Percentiles rank a stretch among this genome's conserved stretches.
Evolutionary conservation across 805 yeast genomes (phyloP).

Genomic region (Candida pseudofarinosa): DNA sequence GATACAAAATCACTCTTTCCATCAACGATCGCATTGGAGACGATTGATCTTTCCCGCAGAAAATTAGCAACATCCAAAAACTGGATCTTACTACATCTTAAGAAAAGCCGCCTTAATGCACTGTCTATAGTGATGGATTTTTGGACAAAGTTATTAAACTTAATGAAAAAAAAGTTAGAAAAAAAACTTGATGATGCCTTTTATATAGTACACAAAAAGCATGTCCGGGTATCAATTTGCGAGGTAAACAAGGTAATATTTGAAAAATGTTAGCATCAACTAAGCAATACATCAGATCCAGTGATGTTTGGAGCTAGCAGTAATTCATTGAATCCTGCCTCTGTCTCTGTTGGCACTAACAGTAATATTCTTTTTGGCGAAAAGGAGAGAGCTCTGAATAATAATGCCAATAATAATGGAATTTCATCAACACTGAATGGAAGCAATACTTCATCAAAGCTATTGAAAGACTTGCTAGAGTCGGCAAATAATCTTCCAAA

Average conservation of each 20-base stretch:
- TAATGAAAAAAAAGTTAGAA: constrained; percentile 13
- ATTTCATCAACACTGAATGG: neutral
- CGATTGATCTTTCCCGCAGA: constrained; percentile 17
- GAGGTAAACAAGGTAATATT: neutral
- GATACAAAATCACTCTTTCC: constrained; percentile 40
- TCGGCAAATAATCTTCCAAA: constrained; percentile 73
- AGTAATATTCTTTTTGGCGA: neutral
- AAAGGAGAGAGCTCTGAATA: neutral
- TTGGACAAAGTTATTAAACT: constrained; percentile 55
- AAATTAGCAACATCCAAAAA: constrained; percentile 21
- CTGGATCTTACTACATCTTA: constrained; percentile 19
- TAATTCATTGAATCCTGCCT: neutral
- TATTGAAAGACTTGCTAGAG: constrained; percentile 70
- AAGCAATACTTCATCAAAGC: constrained; percentile 12
- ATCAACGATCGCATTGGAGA: constrained; percentile 42
- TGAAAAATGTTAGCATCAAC: neutral
- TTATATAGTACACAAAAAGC: neutral
- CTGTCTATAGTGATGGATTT: constrained; percentile 70
- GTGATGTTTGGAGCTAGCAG: neutral
- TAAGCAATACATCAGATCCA: neutral
- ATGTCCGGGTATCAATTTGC: neutral
- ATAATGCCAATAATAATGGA: neutral
- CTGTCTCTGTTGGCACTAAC: neutral
- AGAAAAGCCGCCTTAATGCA: constrained; percentile 40
- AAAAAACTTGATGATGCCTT: neutral